Base-by-base conservation (phyloP, 768 basidiomycete genomes). In the Lentinula aciculospora region DNA sequence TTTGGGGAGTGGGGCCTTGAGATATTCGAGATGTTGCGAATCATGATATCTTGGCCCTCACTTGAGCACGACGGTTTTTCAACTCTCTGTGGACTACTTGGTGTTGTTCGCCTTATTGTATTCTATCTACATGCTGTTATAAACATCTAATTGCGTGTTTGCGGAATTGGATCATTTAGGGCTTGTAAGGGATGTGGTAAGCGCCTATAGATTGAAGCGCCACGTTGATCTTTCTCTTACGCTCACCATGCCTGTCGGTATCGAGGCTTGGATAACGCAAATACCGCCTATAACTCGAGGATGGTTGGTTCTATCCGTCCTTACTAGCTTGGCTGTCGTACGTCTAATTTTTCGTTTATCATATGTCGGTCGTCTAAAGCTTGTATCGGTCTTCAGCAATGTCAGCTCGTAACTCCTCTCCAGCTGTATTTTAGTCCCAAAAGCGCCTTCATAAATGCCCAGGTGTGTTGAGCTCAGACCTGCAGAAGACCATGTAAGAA, bases 391-490 rank as follows among this genome's bases (percentile, higher is more conserved):
- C 57, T 57, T 28, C 48, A 97, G 94, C 94, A 98, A 93, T 92
- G 88, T 65, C 89, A 95, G 66, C 74, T 94, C 27, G 83, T 98
- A 3, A 92, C 94, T 0, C 92, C 93, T 2, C 73, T 96, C 25
- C 94, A 97, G 68, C 80, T 97, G 40, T 98, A 95, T 71, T 96
- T 92, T 72, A 96, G 91, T 65, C 90, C 85, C 68, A 91, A 89
- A 70, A 84, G 88, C 36, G 86, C 89, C 6, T 90, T 95, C 61
- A 77, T 81, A 15, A 92, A 95, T 62, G 79, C 76, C 29, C 93
- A 96, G 81, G 92, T 87, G 53, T 56, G 79, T 69, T 15, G 2
- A 8, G 15, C 15, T 32, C 2, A 0, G 10, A 7, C 3, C 2
- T 13, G 2, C 2, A 5, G 12, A 9, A 21, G 0, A 3, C 37